Conservation (phyloP, 305 asterid genomes). For the Withania somnifera region DNA sequence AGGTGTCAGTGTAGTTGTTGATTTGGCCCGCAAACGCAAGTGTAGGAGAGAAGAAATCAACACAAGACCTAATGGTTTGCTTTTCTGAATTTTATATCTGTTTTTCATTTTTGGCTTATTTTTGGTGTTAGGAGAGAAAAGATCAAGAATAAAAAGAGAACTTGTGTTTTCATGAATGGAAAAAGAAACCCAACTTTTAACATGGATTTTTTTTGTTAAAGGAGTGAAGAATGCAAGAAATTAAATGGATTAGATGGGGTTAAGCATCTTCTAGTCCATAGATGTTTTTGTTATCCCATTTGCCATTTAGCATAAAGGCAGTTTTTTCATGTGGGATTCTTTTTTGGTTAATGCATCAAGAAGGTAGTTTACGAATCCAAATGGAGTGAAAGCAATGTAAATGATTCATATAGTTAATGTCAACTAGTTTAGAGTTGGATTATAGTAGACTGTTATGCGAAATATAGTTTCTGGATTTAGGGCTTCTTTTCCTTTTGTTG, state of each 20-base stretch:
- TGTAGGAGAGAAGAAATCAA: slow-evolving; percentile 62
- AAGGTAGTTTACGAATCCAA: background rate
- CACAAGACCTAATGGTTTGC: slow-evolving; percentile 17
- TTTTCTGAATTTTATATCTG: slow-evolving; percentile 8
- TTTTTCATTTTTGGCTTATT: background rate
- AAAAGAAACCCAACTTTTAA: background rate
- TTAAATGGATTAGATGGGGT: too few species aligned
- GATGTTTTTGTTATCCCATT: too few species aligned
- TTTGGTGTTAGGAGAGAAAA: background rate
- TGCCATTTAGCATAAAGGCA: background rate
- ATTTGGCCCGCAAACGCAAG: slow-evolving; percentile 72
- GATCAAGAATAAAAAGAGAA: too few species aligned
- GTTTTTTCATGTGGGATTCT: background rate
- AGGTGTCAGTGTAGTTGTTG: too few species aligned
- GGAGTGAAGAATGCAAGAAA: background rate
- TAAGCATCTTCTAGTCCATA: too few species aligned
- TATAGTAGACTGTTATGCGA: background rate
- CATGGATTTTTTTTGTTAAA: background rate
- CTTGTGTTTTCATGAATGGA: background rate
- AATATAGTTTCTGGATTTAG: background rate
- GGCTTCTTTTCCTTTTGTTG: background rate
- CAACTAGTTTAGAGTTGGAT: background rate
- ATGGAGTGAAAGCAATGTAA: background rate
- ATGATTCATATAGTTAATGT: background rate
- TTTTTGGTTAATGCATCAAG: background rate